A percentile compares a stretch with the other conserved stretches of the same genome.
phyloP scores from a whole-genome alignment of 257 asterid genomes.

The Solanum tarapatanum region DNA sequence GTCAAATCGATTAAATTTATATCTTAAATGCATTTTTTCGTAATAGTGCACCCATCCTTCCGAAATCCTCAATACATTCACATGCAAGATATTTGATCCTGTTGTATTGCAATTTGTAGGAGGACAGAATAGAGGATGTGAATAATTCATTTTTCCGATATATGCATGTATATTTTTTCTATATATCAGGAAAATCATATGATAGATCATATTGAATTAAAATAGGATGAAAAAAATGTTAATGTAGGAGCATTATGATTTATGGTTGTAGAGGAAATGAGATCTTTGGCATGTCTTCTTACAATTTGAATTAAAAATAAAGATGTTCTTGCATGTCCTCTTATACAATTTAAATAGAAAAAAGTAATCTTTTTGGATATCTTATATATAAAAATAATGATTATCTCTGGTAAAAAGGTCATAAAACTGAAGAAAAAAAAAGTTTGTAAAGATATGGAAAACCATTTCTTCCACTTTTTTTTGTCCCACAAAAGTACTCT shows the following conservation, averaged over 20 bases:
- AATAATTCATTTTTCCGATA: not conserved
- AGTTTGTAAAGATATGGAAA: not conserved
- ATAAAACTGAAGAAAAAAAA: too few relatives aligned
- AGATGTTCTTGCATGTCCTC: not conserved
- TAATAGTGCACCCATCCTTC: not conserved
- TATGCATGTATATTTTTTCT: not conserved
- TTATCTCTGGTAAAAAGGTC: not conserved
- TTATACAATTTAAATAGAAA: not conserved
- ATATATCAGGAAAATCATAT: not conserved
- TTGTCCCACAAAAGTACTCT: not conserved
- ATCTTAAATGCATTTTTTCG: not conserved
- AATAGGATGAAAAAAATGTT: not conserved
- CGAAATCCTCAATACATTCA: not conserved
- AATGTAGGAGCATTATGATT: not conserved
- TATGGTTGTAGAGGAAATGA: not conserved
- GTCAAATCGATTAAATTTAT: too few relatives aligned
- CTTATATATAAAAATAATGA: not conserved
- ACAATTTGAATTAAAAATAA: not conserved
- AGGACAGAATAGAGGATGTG: not conserved
- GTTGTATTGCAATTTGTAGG: not conserved
- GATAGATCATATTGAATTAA: not conserved
- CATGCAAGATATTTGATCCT: not conserved
- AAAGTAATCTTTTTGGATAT: not conserved
- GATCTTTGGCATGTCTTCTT: not conserved
- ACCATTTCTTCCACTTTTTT: not conserved